A percentile compares a stretch with the other conserved stretches of the same genome.
Conservation (phyloP, 2,329 filamentous ascomycete genomes). For the Hysterium pulicare region DNA sequence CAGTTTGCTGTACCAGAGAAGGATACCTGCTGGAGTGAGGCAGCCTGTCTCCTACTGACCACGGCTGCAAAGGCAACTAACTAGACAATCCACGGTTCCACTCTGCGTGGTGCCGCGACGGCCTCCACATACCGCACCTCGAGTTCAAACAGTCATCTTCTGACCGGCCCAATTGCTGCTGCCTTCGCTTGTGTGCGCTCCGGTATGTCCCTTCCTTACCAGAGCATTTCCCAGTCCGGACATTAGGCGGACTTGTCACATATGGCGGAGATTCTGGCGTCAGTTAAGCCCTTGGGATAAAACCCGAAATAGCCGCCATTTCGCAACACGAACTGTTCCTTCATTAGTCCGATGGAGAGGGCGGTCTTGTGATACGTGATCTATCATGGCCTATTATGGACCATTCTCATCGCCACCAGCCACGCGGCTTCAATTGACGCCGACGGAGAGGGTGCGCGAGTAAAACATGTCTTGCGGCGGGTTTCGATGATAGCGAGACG, state of each 20-base stretch:
- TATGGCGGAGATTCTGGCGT: too few species aligned
- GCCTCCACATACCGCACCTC: slow-evolving; percentile 20
- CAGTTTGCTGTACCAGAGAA: slow-evolving; percentile 6
- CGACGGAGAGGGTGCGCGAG: slow-evolving; percentile 20
- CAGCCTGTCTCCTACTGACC: background rate
- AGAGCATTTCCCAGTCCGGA: background rate
- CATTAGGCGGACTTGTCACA: background rate
- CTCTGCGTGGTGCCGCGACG: slow-evolving; percentile 10
- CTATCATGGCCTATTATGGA: slow-evolving; percentile 15
- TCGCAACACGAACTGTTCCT: slow-evolving; percentile 14
- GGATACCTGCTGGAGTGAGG: slow-evolving; percentile 11
- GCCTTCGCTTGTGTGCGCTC: background rate
- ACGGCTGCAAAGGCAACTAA: slow-evolving; percentile 9
- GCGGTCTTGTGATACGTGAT: slow-evolving; percentile 31
- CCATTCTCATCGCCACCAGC: slow-evolving; percentile 20
- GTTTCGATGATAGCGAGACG: slow-evolving; percentile 14
- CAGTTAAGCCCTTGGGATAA: too few species aligned
- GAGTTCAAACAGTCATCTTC: background rate
- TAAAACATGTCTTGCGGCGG: slow-evolving; percentile 28
- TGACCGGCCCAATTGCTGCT: slow-evolving; percentile 1
- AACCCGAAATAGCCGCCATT: slow-evolving; percentile 25
- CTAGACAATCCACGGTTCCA: slow-evolving; percentile 15
- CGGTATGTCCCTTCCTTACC: too few species aligned
- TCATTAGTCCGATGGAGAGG: slow-evolving; percentile 16
- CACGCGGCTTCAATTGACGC: slow-evolving; percentile 26